Evolutionary conservation across 2,329 filamentous ascomycete species (phyloP).

Genomic region (Dothistroma pini): DNA sequence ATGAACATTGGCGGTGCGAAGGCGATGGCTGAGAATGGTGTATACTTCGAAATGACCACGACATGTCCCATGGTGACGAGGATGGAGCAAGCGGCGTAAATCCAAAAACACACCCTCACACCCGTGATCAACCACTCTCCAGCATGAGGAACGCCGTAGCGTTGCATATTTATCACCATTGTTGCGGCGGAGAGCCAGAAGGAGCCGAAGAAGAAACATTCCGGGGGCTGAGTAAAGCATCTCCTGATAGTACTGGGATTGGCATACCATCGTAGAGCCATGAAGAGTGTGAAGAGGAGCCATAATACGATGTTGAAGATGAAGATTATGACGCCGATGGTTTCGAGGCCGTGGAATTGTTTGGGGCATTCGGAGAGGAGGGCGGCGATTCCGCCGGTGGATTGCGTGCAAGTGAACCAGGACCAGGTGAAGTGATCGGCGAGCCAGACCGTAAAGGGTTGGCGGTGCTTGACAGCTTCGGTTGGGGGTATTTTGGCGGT

Average conservation of each 20-base stretch:
- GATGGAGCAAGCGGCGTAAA: constrained; percentile 45
- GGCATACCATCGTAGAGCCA: constrained; percentile 59
- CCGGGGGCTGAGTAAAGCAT: constrained; percentile 64
- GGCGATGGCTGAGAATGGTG: constrained; percentile 12
- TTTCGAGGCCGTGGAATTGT: constrained; percentile 58
- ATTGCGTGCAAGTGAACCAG: constrained; percentile 74
- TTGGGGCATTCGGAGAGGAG: constrained; percentile 62
- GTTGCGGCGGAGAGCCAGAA: constrained; percentile 67
- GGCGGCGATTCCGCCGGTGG: constrained; percentile 65
- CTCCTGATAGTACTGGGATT: constrained; percentile 51
- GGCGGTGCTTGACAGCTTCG: constrained; percentile 5
- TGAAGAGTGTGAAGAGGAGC: constrained; percentile 49
- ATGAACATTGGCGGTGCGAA: constrained; percentile 20
- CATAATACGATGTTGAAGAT: constrained; percentile 66
- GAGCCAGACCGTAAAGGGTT: constrained; percentile 19
- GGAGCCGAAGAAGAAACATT: constrained; percentile 66
- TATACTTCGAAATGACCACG: constrained; percentile 10
- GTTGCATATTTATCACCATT: constrained; percentile 63
- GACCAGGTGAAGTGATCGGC: constrained; percentile 18
- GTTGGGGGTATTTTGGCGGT: not conserved
- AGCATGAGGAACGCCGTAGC: constrained; percentile 59
- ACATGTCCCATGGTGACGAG: constrained; percentile 14
- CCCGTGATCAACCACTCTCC: constrained; percentile 55
- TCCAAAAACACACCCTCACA: constrained; percentile 66
- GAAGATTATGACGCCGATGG: constrained; percentile 65